Evolutionary conservation across 495 filamentous ascomycete species (phyloP).

Genomic region (Podospora tetraspora): DNA sequence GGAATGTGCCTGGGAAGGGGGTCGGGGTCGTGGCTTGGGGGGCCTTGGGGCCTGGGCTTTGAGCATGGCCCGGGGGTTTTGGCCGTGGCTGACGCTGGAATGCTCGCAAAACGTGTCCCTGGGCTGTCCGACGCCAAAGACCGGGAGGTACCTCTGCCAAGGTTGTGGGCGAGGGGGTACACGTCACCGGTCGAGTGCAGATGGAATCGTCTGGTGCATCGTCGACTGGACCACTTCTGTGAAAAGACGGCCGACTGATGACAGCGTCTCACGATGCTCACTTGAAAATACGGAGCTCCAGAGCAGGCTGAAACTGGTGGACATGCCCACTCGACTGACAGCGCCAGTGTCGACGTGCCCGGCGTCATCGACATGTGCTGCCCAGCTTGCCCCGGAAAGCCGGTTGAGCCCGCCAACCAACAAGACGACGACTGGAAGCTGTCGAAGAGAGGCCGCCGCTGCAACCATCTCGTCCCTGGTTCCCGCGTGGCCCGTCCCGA

Average conservation of each 20-base stretch:
- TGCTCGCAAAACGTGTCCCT: not conserved
- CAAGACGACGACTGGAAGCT: not conserved
- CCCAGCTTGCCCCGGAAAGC: not conserved
- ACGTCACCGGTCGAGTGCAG: not conserved
- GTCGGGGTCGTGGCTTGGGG: not conserved
- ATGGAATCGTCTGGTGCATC: not conserved
- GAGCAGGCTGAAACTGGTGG: not conserved
- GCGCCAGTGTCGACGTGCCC: not conserved
- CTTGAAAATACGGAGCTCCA: not conserved
- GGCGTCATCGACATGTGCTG: not conserved
- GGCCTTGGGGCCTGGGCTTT: conserved; percentile 2
- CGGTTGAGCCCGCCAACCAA: not conserved
- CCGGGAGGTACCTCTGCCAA: not conserved
- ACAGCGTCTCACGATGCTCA: not conserved
- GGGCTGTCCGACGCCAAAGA: not conserved
- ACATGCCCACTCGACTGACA: not conserved
- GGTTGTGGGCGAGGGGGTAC: not conserved
- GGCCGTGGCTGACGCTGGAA: not conserved
- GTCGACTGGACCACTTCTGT: not conserved
- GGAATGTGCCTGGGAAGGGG: conserved; percentile 9
- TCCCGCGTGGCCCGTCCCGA: not conserved
- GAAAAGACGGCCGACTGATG: not conserved
- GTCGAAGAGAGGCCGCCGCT: not conserved
- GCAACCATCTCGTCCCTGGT: not conserved
- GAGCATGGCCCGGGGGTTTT: not conserved